Base-by-base conservation (phyloP, 345 rosid genomes). In the Mercurialis annua region DNA sequence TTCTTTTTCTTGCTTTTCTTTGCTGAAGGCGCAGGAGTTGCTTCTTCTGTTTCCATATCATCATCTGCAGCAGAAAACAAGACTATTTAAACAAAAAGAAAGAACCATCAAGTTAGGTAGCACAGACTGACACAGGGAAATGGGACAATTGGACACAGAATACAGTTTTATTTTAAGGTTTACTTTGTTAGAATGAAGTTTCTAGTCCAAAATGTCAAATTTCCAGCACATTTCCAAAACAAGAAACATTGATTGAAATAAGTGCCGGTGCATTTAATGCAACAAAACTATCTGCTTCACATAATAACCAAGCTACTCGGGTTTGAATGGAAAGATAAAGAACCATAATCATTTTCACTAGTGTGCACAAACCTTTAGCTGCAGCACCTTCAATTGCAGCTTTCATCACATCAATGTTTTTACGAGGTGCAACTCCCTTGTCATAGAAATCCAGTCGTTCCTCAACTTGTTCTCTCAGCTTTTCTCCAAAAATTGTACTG, bases 371-470 rank as follows among this genome's bases (percentile, higher is more conserved):
- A 90, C 97, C 96, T 82, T 84, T 83, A 53, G 66, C 75, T 33
- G 74, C 84, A 12, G 83, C 68, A 65, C 38, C 71, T 60, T 78
- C 90, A 16, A 90, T 50, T 10, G 95, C 98, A 62, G 84, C 76
- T 77, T 86, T 91, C 98, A 94, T 94, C 62, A 92, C 97, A 60
- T 94, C 99, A 52, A 92, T 84, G 74, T 92, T 94, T 81, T 94
- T 94, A 46, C 97, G 89, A 31, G 99, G 99, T 53, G 96, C 89
- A 75, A 94, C 82, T 24, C 97, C 98, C 82, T 94, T 94, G 76
- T 94, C 99, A 36, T 91, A 89, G 70, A 94, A 94, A 61, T 87
- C 96, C 23, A 92, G 81, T 42, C 93, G 76, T 73, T 91, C 99
- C 80, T 91, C 98, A 31, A 94, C 99, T 80, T 94, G 99, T 77